Conservation (phyloP, 202 grass and related monocot genomes). For the Setaria viridis region DNA sequence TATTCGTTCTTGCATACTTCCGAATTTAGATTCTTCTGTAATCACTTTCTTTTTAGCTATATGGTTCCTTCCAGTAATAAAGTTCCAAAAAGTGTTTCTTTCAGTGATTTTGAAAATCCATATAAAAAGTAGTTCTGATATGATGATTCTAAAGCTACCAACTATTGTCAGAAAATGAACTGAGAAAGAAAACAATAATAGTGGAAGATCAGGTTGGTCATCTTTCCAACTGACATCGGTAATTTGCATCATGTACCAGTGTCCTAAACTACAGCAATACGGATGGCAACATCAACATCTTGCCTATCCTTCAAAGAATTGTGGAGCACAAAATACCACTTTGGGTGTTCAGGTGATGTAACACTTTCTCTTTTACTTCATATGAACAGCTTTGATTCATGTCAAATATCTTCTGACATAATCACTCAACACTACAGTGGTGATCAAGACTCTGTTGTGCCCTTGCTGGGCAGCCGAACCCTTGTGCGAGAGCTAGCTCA, state of each 20-base stretch:
- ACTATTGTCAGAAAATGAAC: constrained; percentile 6
- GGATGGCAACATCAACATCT: constrained; percentile 85
- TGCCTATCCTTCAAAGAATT: constrained; percentile 86
- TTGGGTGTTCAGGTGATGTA: constrained; percentile 89
- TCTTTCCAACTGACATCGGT: constrained; percentile 39
- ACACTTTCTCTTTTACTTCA: neutral
- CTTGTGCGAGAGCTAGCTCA: constrained; percentile 92
- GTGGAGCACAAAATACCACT: constrained; percentile 85
- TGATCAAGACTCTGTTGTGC: constrained; percentile 98
- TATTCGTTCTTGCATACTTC: neutral
- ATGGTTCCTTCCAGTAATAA: neutral
- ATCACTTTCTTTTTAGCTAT: neutral
- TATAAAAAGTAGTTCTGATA: neutral
- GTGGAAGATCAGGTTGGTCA: neutral
- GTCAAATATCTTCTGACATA: constrained; percentile 20
- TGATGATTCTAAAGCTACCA: neutral
- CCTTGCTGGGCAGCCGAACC: constrained; percentile 84
- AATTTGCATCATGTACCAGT: constrained; percentile 49
- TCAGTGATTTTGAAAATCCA: neutral
- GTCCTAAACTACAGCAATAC: constrained; percentile 83
- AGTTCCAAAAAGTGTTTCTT: neutral
- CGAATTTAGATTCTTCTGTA: neutral
- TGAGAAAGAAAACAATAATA: neutral
- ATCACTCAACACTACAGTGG: constrained; percentile 56
- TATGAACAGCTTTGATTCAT: constrained; percentile 14